These are phyloP conservation scores for Nothophoma quercina DNA, from an alignment of 2,329 filamentous ascomycete genomes.

Conservation along the genomic window DNA sequence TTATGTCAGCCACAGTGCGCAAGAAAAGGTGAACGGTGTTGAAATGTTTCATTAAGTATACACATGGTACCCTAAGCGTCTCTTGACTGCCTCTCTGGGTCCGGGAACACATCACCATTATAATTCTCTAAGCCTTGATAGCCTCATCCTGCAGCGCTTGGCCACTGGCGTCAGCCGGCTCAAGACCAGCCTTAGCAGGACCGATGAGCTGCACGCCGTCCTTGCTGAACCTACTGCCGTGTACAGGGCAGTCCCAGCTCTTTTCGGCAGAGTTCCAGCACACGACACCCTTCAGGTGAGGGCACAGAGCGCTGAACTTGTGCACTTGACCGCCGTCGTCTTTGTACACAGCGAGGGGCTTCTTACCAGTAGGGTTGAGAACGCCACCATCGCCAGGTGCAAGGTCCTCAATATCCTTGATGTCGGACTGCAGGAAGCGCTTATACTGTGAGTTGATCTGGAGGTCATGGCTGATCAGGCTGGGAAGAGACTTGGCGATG, in stretches of 20 bases:
- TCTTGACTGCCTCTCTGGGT: constrained; percentile 1
- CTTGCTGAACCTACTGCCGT: constrained; percentile 54
- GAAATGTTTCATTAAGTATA: not conserved
- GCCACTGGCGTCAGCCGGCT: constrained; percentile 40
- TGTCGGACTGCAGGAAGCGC: constrained; percentile 61
- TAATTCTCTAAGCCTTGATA: constrained; percentile 6
- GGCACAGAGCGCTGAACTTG: constrained; percentile 63
- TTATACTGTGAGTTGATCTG: constrained; percentile 66
- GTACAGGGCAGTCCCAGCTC: constrained; percentile 59
- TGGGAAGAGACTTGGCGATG: constrained; percentile 55
- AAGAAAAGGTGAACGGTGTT: not conserved
- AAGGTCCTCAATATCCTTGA: constrained; percentile 65
- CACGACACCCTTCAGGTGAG: constrained; percentile 63
- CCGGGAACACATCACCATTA: constrained; percentile 1
- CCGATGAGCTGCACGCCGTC: constrained; percentile 54
- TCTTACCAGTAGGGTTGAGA: constrained; percentile 57
- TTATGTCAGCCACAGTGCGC: not conserved
- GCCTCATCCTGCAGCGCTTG: constrained; percentile 32
- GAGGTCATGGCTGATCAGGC: constrained; percentile 60
- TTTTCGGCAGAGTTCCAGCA: constrained; percentile 60
- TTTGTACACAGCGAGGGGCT: constrained; percentile 64
- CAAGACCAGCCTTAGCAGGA: constrained; percentile 49
- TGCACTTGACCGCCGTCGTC: constrained; percentile 61
- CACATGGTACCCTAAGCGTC: not conserved
- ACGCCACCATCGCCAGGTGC: constrained; percentile 60